phyloP scores from a whole-genome alignment of 2,329 filamentous ascomycete species.

The Dothideomycetes sp. region DNA sequence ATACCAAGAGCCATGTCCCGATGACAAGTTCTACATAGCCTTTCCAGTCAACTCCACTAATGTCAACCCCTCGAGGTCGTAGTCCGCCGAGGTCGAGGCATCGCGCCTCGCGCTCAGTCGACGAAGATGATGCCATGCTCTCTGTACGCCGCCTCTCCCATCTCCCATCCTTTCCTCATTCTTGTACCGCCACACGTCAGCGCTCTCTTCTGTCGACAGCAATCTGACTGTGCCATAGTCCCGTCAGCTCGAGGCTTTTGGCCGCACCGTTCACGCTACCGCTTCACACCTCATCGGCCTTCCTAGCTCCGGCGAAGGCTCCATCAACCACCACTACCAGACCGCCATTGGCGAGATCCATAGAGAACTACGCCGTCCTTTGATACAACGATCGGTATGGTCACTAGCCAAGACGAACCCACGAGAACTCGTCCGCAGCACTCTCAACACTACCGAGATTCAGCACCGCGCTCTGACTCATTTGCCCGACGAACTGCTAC shows the following conservation, averaged over 20 bases:
- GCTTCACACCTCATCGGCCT: slow-evolving; percentile 74
- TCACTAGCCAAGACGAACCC: slow-evolving; percentile 83
- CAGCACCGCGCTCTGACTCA: slow-evolving; percentile 84
- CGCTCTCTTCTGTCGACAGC: neutral
- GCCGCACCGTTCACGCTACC: slow-evolving; percentile 88
- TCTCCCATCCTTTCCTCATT: too few species aligned
- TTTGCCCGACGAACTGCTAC: slow-evolving; percentile 79
- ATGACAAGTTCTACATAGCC: neutral
- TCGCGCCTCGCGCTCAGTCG: neutral
- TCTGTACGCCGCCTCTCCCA: slow-evolving; percentile 7
- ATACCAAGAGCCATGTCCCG: too few species aligned
- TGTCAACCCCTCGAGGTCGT: slow-evolving; percentile 7
- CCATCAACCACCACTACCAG: slow-evolving; percentile 60
- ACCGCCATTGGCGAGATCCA: slow-evolving; percentile 81
- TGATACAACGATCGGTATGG: slow-evolving; percentile 80
- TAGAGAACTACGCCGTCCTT: slow-evolving; percentile 74
- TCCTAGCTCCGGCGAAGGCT: slow-evolving; percentile 26
- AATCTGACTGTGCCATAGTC: slow-evolving; percentile 42
- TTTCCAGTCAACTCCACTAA: neutral
- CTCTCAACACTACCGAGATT: slow-evolving; percentile 82
- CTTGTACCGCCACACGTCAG: neutral
- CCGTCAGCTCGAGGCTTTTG: slow-evolving; percentile 81
- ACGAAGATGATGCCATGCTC: slow-evolving; percentile 10
- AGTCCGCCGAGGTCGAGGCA: slow-evolving; percentile 6
- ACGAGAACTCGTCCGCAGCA: slow-evolving; percentile 86